Percentiles rank a stretch among this genome's conserved stretches.
These are phyloP conservation scores for Xylaria sp. DNA, from an alignment of 2,329 filamentous ascomycete species.

Conservation along the genomic window DNA sequence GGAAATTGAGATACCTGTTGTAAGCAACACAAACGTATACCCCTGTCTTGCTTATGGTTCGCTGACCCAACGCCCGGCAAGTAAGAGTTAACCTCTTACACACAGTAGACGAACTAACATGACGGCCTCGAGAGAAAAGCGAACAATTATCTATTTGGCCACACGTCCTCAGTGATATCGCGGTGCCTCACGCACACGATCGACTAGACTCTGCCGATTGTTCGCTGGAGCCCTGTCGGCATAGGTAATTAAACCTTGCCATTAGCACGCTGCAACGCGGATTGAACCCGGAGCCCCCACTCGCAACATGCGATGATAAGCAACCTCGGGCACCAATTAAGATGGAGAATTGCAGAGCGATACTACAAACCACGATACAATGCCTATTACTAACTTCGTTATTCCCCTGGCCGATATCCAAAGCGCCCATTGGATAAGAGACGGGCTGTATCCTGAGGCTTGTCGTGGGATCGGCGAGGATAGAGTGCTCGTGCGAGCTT, in stretches of 20 bases:
- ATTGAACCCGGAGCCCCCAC: constrained; percentile 18
- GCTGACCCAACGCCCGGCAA: background rate
- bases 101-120: background rate
- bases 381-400: constrained; percentile 7
- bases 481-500: background rate
- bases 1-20: background rate
- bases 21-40: background rate
- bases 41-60: background rate
- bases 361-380: constrained; percentile 1
- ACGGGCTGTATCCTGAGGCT: background rate
- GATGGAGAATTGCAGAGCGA: constrained; percentile 8
- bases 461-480: background rate
- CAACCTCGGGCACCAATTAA: constrained; percentile 25
- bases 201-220: background rate
- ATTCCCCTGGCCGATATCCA: background rate
- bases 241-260: background rate
- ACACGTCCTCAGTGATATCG: background rate
- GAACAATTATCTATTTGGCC: background rate
- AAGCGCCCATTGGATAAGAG: constrained; percentile 7
- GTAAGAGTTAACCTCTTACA: background rate
- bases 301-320: constrained; percentile 27
- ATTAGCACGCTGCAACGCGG: background rate
- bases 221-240: background rate
- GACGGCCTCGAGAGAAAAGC: background rate
- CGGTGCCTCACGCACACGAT: background rate